phyloP scores from a whole-genome alignment of 2,329 filamentous ascomycete species.

The Trichothecium roseum region DNA sequence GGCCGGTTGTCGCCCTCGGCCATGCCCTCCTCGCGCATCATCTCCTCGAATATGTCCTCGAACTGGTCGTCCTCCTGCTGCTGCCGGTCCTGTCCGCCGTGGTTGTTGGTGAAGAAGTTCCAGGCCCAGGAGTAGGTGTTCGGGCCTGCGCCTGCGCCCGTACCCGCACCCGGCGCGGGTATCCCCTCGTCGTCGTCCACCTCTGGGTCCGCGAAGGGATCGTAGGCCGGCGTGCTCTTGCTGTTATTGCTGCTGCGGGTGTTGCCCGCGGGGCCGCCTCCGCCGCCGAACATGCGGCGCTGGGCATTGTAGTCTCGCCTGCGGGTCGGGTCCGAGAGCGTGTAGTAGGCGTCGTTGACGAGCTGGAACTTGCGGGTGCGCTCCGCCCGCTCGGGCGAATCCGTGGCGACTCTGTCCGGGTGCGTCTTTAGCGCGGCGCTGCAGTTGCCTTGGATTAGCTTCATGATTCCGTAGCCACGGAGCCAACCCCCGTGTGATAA shows the following conservation, averaged over 20 bases:
- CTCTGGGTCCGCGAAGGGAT: conserved; percentile 37
- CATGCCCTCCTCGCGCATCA: conserved; percentile 80
- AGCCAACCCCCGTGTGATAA: too few species aligned
- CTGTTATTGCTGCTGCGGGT: not conserved
- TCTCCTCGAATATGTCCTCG: conserved; percentile 77
- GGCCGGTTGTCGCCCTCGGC: conserved; percentile 54
- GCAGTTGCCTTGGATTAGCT: conserved; percentile 3
- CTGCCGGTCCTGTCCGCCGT: conserved; percentile 24
- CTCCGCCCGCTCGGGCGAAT: conserved; percentile 70
- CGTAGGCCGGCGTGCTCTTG: conserved; percentile 15
- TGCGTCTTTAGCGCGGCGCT: conserved; percentile 86
- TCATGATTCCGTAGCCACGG: too few species aligned
- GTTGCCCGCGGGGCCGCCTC: not conserved
- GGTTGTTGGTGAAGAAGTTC: conserved; percentile 42
- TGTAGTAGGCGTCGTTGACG: conserved; percentile 90
- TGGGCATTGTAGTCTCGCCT: conserved; percentile 78
- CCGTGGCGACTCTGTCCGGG: conserved; percentile 76
- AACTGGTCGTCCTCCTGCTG: conserved; percentile 71
- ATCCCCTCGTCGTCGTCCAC: conserved; percentile 28
- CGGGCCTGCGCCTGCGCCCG: conserved; percentile 11
- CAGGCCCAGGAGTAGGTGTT: conserved; percentile 69
- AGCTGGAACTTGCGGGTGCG: conserved; percentile 86
- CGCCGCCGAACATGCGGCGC: conserved; percentile 18
- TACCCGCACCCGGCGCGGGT: conserved; percentile 29
- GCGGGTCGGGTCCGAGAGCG: conserved; percentile 67